These are phyloP conservation scores for Suillus subluteus DNA, from an alignment of 768 basidiomycete species.

Conservation along the genomic window DNA sequence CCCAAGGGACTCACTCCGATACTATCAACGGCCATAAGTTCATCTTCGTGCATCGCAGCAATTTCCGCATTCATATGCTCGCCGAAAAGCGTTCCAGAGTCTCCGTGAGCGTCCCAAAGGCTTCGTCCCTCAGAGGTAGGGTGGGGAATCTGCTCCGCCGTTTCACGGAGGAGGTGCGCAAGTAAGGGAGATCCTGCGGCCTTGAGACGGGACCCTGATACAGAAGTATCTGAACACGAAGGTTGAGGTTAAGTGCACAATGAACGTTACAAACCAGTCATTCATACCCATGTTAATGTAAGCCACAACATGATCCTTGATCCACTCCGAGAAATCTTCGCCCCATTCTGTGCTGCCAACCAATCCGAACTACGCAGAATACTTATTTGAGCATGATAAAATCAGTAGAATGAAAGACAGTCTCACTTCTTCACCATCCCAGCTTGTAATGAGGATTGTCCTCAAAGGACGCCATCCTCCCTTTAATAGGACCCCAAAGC, in stretches of 20 bases:
- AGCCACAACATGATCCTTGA: conserved; percentile 58
- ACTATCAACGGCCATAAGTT: conserved; percentile 11
- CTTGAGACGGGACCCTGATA: conserved; percentile 51
- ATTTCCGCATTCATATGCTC: conserved; percentile 34
- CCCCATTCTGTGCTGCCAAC: conserved; percentile 70
- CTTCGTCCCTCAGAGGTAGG: conserved; percentile 65
- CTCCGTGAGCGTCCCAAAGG: conserved; percentile 78
- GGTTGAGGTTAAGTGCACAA: conserved; percentile 1
- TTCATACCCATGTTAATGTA: conserved; percentile 63
- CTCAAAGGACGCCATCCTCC: conserved; percentile 85
- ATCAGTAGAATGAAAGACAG: neutral
- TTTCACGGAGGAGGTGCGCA: conserved; percentile 68
- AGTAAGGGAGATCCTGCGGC: conserved; percentile 80
- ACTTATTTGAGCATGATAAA: neutral
- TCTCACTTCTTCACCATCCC: conserved; percentile 72
- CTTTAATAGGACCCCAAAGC: conserved; percentile 66
- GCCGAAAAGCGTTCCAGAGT: conserved; percentile 48
- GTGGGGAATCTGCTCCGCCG: conserved; percentile 74
- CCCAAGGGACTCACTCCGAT: conserved; percentile 47
- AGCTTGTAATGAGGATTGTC: conserved; percentile 71
- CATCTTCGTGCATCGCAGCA: conserved; percentile 28
- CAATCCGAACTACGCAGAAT: conserved; percentile 44
- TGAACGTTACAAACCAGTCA: neutral
- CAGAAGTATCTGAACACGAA: conserved; percentile 45
- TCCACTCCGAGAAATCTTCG: conserved; percentile 64